Evolutionary conservation across 2,329 filamentous ascomycete genomes (phyloP).

Genomic region (Phialophora tarda): DNA sequence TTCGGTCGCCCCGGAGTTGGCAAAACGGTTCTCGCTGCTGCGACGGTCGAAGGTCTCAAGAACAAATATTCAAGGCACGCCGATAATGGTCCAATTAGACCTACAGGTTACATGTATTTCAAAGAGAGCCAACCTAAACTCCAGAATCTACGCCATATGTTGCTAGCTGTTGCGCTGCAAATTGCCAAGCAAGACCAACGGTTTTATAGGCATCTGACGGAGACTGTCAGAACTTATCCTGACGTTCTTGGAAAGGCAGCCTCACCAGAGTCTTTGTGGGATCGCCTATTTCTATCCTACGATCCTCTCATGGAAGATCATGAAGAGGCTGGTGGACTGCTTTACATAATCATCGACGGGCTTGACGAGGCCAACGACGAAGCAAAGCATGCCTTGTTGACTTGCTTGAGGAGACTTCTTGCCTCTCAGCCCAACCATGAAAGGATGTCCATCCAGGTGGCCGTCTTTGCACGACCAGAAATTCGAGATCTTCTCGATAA

Average conservation of each 20-base stretch:
- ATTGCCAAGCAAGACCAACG: slow-evolving; percentile 23
- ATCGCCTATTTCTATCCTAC: slow-evolving; percentile 9
- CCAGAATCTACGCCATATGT: slow-evolving; percentile 12
- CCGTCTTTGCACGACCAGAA: slow-evolving; percentile 23
- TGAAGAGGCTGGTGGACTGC: slow-evolving; percentile 10
- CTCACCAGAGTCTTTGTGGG: slow-evolving; percentile 2
- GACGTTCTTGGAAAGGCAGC: slow-evolving; percentile 19
- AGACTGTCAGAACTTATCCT: slow-evolving; percentile 14
- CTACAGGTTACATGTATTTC: slow-evolving; percentile 22
- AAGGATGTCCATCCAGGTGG: slow-evolving; percentile 14
- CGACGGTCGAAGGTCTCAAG: slow-evolving; percentile 21
- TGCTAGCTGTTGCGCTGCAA: slow-evolving; percentile 16
- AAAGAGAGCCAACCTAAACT: slow-evolving; percentile 15
- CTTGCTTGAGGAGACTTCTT: slow-evolving; percentile 15
- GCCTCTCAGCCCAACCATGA: slow-evolving; percentile 3
- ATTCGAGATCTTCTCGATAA: slow-evolving; percentile 12
- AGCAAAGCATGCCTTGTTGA: slow-evolving; percentile 11
- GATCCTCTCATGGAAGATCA: slow-evolving; percentile 9
- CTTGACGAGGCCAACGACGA: slow-evolving; percentile 18
- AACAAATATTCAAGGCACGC: slow-evolving; percentile 22
- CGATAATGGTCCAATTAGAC: slow-evolving; percentile 15
- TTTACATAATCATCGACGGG: slow-evolving; percentile 17
- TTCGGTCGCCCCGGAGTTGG: slow-evolving; percentile 25
- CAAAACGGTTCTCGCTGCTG: slow-evolving; percentile 25
- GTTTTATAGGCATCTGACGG: slow-evolving; percentile 21